Conservation (phyloP, 352 stramenopile genomes). For the Phytophthora agathidicida region DNA sequence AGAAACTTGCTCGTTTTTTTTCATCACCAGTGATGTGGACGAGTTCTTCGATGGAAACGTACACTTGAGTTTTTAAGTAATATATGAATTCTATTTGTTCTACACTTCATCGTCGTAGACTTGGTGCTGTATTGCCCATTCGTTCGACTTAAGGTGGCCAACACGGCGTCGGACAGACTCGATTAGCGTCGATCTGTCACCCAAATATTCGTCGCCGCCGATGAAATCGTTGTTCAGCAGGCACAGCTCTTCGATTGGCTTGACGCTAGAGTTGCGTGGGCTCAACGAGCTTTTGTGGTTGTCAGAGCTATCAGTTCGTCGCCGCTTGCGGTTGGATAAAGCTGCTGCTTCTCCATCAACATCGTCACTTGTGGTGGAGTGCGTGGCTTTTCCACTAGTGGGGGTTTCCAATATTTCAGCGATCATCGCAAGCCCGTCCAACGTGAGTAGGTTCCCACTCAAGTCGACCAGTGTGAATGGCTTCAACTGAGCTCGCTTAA, state of each 20-base stretch:
- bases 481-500: slow-evolving; percentile 44
- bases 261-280: neutral
- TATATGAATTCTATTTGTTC: slow-evolving; percentile 15
- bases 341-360: slow-evolving; percentile 1
- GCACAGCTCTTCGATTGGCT: slow-evolving; percentile 56
- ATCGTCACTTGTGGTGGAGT: neutral
- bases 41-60: slow-evolving; percentile 5
- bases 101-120: slow-evolving; percentile 89
- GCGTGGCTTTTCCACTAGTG: neutral
- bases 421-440: slow-evolving; percentile 48
- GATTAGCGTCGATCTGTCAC: slow-evolving; percentile 33
- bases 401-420: slow-evolving; percentile 38
- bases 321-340: slow-evolving; percentile 33
- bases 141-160: slow-evolving; percentile 61
- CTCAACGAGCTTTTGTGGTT: neutral
- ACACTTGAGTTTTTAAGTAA: slow-evolving; percentile 15
- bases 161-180: slow-evolving; percentile 39
- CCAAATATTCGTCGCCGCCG: slow-evolving; percentile 16
- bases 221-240: slow-evolving; percentile 81
- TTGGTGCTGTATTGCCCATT: slow-evolving; percentile 64
- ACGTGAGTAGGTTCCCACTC: slow-evolving; percentile 78
- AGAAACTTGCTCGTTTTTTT: slow-evolving; percentile 9
- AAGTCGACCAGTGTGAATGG: slow-evolving; percentile 63
- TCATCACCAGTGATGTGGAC: slow-evolving; percentile 4
- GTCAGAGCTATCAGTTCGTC: slow-evolving; percentile 21